Percentiles rank a stretch among this genome's conserved stretches.
phyloP scores from a whole-genome alignment of 2,329 filamentous ascomycete species.

The Colletotrichum horii region DNA sequence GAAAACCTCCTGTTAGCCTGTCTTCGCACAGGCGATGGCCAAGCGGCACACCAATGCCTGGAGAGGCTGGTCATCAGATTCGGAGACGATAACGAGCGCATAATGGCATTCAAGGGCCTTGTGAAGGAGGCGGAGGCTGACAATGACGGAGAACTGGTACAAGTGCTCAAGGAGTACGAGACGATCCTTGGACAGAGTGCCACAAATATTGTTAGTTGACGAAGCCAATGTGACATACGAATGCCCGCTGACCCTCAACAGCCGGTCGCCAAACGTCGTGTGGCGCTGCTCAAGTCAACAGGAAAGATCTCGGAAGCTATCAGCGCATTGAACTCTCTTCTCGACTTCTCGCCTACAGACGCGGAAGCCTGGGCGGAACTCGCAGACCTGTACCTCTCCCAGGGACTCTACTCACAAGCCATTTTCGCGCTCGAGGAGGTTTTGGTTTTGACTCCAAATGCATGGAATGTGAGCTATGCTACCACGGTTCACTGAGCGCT shows the following conservation, averaged over 20 bases:
- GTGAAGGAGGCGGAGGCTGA: slow-evolving; percentile 83
- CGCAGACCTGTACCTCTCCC: slow-evolving; percentile 81
- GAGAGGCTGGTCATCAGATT: slow-evolving; percentile 81
- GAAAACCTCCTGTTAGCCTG: slow-evolving; percentile 88
- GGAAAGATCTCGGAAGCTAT: slow-evolving; percentile 76
- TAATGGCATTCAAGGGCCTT: slow-evolving; percentile 83
- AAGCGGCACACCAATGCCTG: slow-evolving; percentile 76
- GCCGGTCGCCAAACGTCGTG: slow-evolving; percentile 84
- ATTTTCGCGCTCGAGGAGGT: slow-evolving; percentile 92
- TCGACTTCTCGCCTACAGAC: slow-evolving; percentile 88
- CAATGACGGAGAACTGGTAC: slow-evolving; percentile 67
- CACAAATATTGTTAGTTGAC: slow-evolving; percentile 74
- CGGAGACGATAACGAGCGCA: slow-evolving; percentile 80
- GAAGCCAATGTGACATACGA: not conserved
- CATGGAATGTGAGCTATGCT: slow-evolving; percentile 80
- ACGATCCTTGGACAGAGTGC: slow-evolving; percentile 74
- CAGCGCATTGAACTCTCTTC: slow-evolving; percentile 71
- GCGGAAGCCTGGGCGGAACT: slow-evolving; percentile 93
- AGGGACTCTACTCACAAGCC: slow-evolving; percentile 81
- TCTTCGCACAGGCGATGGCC: slow-evolving; percentile 82
- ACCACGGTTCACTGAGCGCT: not conserved
- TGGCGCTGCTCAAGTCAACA: slow-evolving; percentile 79
- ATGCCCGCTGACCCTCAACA: slow-evolving; percentile 43
- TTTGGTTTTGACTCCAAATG: slow-evolving; percentile 83
- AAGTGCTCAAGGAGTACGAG: slow-evolving; percentile 79